Evolutionary conservation across 2,329 filamentous ascomycete genomes (phyloP).

Genomic region (Ophiostoma sp.): DNA sequence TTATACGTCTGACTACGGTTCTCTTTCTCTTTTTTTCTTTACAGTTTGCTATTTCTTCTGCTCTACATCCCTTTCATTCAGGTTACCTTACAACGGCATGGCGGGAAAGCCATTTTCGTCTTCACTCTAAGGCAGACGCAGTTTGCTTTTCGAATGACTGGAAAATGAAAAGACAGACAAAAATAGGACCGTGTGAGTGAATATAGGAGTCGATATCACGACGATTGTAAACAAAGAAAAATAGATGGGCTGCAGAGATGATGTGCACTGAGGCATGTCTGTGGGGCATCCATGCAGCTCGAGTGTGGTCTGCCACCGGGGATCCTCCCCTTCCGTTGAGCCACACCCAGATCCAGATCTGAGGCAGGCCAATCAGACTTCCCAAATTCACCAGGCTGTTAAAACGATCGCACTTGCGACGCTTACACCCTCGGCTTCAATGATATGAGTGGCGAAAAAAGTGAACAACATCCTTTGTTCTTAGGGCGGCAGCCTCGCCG

Average conservation of each 20-base stretch:
- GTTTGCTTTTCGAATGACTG: not conserved
- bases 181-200: not conserved
- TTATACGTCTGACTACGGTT: not conserved
- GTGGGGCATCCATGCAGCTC: too few relatives aligned
- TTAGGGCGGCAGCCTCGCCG: not conserved
- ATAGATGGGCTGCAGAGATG: not conserved
- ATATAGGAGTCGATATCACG: not conserved
- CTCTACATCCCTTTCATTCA: not conserved
- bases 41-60: not conserved
- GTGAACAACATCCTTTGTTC: constrained; percentile 12
- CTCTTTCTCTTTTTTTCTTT: not conserved
- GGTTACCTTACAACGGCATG: not conserved
- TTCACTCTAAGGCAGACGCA: not conserved
- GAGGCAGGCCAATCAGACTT: not conserved
- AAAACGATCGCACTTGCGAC: not conserved
- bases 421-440: not conserved
- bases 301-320: not conserved
- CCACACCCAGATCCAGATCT: not conserved
- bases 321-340: not conserved
- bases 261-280: not conserved
- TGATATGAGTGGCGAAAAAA: not conserved
- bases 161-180: not conserved
- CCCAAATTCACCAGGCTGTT: not conserved
- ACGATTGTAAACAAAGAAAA: constrained; percentile 6
- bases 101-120: not conserved